A percentile compares a stretch with the other conserved stretches of the same genome.
Evolutionary conservation across 108 stramenopile genomes (phyloP).

Genomic region (Cyclotella atomus): DNA sequence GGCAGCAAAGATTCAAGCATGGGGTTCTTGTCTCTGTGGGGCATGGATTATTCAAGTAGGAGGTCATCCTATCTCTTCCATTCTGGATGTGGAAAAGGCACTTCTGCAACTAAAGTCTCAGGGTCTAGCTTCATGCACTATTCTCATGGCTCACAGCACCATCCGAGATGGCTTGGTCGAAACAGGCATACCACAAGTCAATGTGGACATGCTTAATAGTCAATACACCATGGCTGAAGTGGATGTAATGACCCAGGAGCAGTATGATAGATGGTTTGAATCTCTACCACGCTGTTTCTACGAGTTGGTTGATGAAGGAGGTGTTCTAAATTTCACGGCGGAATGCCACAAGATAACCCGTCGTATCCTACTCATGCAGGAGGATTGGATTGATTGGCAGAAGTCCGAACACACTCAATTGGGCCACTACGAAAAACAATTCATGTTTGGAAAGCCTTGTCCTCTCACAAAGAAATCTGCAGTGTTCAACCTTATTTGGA

Average conservation of each 20-base stretch:
- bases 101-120: background rate
- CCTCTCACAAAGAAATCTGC: background rate
- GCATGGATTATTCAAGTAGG: background rate
- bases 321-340: background rate
- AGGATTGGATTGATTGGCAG: constrained; percentile 9
- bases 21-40: background rate
- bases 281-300: background rate
- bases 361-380: background rate
- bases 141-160: background rate
- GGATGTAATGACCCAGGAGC: background rate
- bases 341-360: background rate
- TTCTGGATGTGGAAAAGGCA: background rate
- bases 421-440: background rate
- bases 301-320: background rate
- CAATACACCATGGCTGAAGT: background rate
- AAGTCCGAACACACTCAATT: background rate
- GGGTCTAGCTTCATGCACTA: background rate
- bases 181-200: background rate
- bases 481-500: background rate
- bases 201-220: background rate
- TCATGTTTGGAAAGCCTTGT: background rate
- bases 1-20: constrained; percentile 1
- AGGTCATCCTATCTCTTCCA: background rate
- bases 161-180: background rate
- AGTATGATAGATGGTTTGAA: background rate